A percentile compares a stretch with the other conserved stretches of the same genome.
Conservation (phyloP, 2,329 filamentous ascomycete species). For the Xylaria hypoxylon region DNA sequence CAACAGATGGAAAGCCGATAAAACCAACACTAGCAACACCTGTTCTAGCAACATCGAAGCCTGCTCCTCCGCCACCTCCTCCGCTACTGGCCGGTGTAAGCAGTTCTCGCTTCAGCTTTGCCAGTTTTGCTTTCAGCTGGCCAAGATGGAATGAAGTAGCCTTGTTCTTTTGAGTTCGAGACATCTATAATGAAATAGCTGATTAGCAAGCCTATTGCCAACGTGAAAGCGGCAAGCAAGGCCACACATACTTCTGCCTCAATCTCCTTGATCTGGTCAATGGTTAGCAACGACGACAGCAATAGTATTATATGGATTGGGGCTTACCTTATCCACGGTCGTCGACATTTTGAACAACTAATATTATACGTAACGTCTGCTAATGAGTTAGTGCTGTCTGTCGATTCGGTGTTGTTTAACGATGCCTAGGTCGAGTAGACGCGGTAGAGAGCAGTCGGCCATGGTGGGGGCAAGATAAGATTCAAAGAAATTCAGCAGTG, state of each 20-base stretch:
- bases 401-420: slow-evolving; percentile 14
- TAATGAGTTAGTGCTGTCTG: slow-evolving; percentile 3
- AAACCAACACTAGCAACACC: slow-evolving; percentile 98
- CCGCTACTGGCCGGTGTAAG: slow-evolving; percentile 83
- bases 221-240: slow-evolving; percentile 20
- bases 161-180: slow-evolving; percentile 97
- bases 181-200: slow-evolving; percentile 72
- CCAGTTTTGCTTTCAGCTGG: slow-evolving; percentile 97
- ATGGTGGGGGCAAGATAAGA: slow-evolving; percentile 43
- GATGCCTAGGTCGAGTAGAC: slow-evolving; percentile 20
- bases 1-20: slow-evolving; percentile 97
- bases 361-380: not conserved
- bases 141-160: slow-evolving; percentile 92
- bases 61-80: slow-evolving; percentile 85
- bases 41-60: slow-evolving; percentile 97
- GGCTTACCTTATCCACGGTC: slow-evolving; percentile 90
- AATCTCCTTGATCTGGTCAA: slow-evolving; percentile 87
- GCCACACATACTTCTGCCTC: slow-evolving; percentile 82
- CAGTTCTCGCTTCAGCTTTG: slow-evolving; percentile 96
- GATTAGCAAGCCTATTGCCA: slow-evolving; percentile 36
- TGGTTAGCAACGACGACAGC: slow-evolving; percentile 50
- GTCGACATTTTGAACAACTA: slow-evolving; percentile 82
- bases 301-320: slow-evolving; percentile 30
- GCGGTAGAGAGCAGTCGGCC: slow-evolving; percentile 6
- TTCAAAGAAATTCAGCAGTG: slow-evolving; percentile 43